Evolutionary conservation across 1,284 basidiomycete species (phyloP).

Genomic region (Sporisorium exsertum): DNA sequence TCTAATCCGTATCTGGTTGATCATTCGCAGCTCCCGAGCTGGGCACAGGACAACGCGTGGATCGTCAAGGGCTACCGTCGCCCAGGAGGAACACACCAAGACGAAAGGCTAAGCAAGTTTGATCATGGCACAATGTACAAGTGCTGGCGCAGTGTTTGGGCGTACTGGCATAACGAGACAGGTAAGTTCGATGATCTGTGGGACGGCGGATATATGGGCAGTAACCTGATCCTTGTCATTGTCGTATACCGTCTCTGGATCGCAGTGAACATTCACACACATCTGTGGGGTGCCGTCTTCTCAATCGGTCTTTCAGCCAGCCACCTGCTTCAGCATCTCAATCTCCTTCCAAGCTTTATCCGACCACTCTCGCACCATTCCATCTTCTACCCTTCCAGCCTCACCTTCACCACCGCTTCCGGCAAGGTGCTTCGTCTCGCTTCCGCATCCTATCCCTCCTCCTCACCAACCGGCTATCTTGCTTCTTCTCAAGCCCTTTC

Average conservation of each 20-base stretch:
- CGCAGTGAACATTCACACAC: conserved; percentile 88
- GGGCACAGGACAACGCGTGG: conserved; percentile 65
- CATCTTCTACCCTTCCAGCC: conserved; percentile 54
- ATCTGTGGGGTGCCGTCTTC: conserved; percentile 80
- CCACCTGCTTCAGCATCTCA: conserved; percentile 52
- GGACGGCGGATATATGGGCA: neutral
- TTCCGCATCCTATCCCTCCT: conserved; percentile 40
- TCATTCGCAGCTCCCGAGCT: conserved; percentile 59
- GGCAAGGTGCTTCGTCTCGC: conserved; percentile 51
- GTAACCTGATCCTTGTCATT: neutral
- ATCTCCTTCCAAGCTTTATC: conserved; percentile 45
- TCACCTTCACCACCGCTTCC: conserved; percentile 46
- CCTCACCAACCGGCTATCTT: neutral
- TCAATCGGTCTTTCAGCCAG: conserved; percentile 74
- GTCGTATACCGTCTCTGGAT: no score
- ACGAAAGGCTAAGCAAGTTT: conserved; percentile 43
- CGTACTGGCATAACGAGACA: conserved; percentile 68
- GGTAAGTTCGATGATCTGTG: conserved; percentile 27
- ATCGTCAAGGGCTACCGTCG: conserved; percentile 64
- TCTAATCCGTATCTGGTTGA: conserved; percentile 56
- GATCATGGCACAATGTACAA: conserved; percentile 60
- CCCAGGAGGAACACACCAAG: conserved; percentile 54
- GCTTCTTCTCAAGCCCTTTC: neutral
- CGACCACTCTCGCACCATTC: conserved; percentile 52
- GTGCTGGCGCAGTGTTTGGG: conserved; percentile 67